A percentile compares a stretch with the other conserved stretches of the same genome.
phyloP scores from a whole-genome alignment of 2,329 filamentous ascomycete genomes.

The Ramularia collo-cygni region DNA sequence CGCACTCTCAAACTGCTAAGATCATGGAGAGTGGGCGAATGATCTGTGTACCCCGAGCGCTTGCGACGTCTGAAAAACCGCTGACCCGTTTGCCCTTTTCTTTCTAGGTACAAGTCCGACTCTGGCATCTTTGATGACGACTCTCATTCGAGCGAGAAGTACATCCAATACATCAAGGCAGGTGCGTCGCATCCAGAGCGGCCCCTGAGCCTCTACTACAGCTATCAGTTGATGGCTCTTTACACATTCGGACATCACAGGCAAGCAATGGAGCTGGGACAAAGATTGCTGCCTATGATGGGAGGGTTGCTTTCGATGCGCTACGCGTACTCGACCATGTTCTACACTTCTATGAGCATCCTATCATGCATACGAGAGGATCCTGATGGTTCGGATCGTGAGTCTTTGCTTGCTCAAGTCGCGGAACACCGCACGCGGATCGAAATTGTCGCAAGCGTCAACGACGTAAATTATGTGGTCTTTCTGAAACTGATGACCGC shows the following conservation, averaged over 20 bases:
- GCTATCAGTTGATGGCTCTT: conserved; percentile 38
- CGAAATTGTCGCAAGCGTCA: conserved; percentile 56
- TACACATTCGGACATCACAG: conserved; percentile 38
- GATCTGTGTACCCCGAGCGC: too few species aligned
- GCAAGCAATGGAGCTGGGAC: conserved; percentile 38
- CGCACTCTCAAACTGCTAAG: too few species aligned
- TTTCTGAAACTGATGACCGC: conserved; percentile 65
- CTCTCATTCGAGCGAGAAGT: conserved; percentile 55
- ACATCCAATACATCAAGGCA: conserved; percentile 46
- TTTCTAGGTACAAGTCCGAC: conserved; percentile 41
- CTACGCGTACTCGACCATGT: conserved; percentile 36
- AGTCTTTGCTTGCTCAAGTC: conserved; percentile 48
- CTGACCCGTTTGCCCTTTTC: too few species aligned
- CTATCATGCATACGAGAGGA: conserved; percentile 35
- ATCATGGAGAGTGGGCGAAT: too few species aligned
- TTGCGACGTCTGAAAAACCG: too few species aligned
- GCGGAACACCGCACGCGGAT: conserved; percentile 53
- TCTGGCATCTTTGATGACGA: conserved; percentile 59
- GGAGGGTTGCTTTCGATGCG: conserved; percentile 40
- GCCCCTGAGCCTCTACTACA: conserved; percentile 62
- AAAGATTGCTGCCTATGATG: conserved; percentile 35
- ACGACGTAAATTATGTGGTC: conserved; percentile 62
- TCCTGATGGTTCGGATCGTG: conserved; percentile 32
- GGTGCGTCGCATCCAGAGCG: conserved; percentile 52
- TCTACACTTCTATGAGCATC: conserved; percentile 39